Conservation (phyloP, 106 monocot genomes). For the Dendrobium nobile region DNA sequence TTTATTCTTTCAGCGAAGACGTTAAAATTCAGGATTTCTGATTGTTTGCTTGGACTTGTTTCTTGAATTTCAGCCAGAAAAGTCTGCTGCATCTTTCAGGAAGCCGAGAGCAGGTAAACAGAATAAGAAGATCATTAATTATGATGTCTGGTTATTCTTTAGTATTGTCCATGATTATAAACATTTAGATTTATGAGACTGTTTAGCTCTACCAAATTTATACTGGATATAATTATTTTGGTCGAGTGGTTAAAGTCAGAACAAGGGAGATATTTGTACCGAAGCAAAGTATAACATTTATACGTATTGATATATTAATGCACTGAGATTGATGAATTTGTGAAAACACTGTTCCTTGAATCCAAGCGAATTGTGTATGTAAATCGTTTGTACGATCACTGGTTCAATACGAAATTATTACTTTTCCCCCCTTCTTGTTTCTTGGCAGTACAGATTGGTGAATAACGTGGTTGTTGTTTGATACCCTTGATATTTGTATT, state of each 20-base stretch:
- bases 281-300: background rate
- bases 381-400: background rate
- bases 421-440: background rate
- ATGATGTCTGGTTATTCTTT: background rate
- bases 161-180: background rate
- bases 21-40: too few relatives aligned
- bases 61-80: background rate
- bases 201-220: background rate
- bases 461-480: too few relatives aligned
- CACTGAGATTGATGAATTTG: background rate
- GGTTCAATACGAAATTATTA: background rate
- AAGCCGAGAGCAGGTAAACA: constrained; percentile 5
- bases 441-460: too few relatives aligned
- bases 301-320: background rate
- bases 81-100: constrained; percentile 3
- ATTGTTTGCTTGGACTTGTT: background rate
- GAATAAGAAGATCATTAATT: background rate
- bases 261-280: background rate
- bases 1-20: background rate
- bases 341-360: background rate
- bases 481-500: too few relatives aligned
- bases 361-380: background rate
- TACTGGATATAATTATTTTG: background rate
- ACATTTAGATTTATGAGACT: background rate
- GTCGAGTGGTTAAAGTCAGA: background rate